A percentile compares a stretch with the other conserved stretches of the same genome.
phyloP scores from a whole-genome alignment of 176 grass and related monocot genomes.

The Eragrostis nindensis region DNA sequence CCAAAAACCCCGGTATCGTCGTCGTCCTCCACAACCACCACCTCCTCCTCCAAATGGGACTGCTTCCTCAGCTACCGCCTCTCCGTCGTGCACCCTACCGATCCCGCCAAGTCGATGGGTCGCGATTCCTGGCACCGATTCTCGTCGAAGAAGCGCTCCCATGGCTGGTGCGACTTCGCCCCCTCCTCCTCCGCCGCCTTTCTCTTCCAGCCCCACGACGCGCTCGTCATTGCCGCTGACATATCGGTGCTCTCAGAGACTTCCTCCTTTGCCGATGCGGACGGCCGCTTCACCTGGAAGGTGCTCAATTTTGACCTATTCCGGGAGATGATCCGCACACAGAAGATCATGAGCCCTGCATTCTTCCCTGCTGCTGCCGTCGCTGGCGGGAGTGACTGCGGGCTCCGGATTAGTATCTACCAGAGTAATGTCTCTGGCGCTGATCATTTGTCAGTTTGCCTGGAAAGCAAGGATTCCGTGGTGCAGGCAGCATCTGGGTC shows the following conservation, averaged over 20 bases:
- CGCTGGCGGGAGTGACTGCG: slow-evolving; percentile 56
- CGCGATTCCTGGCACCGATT: slow-evolving; percentile 97
- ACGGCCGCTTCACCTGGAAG: slow-evolving; percentile 93
- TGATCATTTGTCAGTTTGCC: slow-evolving; percentile 85
- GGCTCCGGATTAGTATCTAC: slow-evolving; percentile 86
- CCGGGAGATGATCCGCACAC: slow-evolving; percentile 84
- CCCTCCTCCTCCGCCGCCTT: slow-evolving; percentile 57
- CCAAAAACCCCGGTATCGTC: slow-evolving; percentile 75
- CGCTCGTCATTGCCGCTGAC: slow-evolving; percentile 73
- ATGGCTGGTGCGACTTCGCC: slow-evolving; percentile 93
- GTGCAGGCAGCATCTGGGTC: slow-evolving; percentile 39
- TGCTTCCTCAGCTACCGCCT: slow-evolving; percentile 92
- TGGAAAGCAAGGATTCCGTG: slow-evolving; percentile 86
- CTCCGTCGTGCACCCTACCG: slow-evolving; percentile 61
- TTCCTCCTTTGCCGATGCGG: slow-evolving; percentile 55
- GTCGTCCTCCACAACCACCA: slow-evolving; percentile 55
- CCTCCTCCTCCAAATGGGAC: slow-evolving; percentile 76
- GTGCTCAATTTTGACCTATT: slow-evolving; percentile 82
- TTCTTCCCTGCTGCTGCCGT: slow-evolving; percentile 60
- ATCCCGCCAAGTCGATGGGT: slow-evolving; percentile 63
- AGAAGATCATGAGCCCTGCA: slow-evolving; percentile 88
- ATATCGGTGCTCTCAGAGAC: slow-evolving; percentile 81
- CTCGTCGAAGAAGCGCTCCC: slow-evolving; percentile 92
- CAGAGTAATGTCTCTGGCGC: slow-evolving; percentile 73
- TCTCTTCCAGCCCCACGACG: slow-evolving; percentile 60